These are phyloP conservation scores for Penicillium subrubescens DNA, from an alignment of 495 filamentous ascomycete genomes.

Conservation along the genomic window DNA sequence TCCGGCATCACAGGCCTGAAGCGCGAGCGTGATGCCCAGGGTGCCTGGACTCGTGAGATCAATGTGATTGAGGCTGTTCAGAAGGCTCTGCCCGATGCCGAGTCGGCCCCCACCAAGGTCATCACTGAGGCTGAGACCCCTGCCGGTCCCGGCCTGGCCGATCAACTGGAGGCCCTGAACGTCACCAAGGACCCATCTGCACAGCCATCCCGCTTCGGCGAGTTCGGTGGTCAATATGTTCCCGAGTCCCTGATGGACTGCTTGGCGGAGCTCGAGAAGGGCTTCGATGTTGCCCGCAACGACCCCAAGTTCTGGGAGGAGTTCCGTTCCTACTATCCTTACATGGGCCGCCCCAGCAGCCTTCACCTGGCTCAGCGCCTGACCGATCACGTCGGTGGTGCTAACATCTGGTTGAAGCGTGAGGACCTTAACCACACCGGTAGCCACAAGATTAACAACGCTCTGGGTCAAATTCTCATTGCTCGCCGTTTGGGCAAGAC, in stretches of 20 bases:
- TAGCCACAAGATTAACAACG: slow-evolving; percentile 97
- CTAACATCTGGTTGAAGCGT: slow-evolving; percentile 94
- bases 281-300: slow-evolving; percentile 83
- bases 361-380: slow-evolving; percentile 86
- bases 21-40: slow-evolving; percentile 41
- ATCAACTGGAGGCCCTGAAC: slow-evolving; percentile 76
- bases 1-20: slow-evolving; percentile 72
- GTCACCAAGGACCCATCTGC: slow-evolving; percentile 51
- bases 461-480: slow-evolving; percentile 85
- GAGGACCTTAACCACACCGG: slow-evolving; percentile 90
- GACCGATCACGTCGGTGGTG: slow-evolving; percentile 85
- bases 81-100: slow-evolving; percentile 40
- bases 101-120: slow-evolving; percentile 50
- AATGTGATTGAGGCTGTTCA: slow-evolving; percentile 62
- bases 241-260: slow-evolving; percentile 98
- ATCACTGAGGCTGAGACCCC: slow-evolving; percentile 62
- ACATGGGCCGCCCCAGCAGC: slow-evolving; percentile 93
- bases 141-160: slow-evolving; percentile 61
- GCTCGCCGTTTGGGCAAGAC: slow-evolving; percentile 86
- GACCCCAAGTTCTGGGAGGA: slow-evolving; percentile 97
- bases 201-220: slow-evolving; percentile 84
- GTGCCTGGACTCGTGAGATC: slow-evolving; percentile 37
- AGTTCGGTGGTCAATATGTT: slow-evolving; percentile 98
- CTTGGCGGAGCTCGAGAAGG: slow-evolving; percentile 82
- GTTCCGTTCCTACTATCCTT: slow-evolving; percentile 93